These are phyloP conservation scores for Colletotrichum paranaense DNA, from an alignment of 2,329 filamentous ascomycete species.

Conservation along the genomic window DNA sequence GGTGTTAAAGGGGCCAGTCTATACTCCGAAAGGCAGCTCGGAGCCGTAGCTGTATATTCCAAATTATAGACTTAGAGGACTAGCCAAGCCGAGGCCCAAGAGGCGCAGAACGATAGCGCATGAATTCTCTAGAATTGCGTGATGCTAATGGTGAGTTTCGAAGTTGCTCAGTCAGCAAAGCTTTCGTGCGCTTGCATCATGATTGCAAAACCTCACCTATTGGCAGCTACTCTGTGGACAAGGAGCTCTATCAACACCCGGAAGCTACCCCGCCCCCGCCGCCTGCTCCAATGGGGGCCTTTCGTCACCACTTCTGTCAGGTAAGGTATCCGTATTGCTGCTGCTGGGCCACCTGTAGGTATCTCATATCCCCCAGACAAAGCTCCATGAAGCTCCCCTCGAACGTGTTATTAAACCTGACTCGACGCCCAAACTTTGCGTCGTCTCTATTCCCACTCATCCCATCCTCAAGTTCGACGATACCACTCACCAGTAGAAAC, in stretches of 20 bases:
- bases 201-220: constrained; percentile 10
- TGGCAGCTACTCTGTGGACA: not conserved
- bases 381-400: constrained; percentile 31
- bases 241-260: not conserved
- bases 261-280: constrained; percentile 29
- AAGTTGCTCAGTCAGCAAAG: constrained; percentile 21
- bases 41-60: constrained; percentile 2
- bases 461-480: not conserved
- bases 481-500: not conserved
- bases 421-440: constrained; percentile 9
- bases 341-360: not conserved
- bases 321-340: not conserved
- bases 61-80: not conserved
- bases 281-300: constrained; percentile 17
- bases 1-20: not conserved
- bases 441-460: not conserved
- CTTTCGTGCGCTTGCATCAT: constrained; percentile 28
- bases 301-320: constrained; percentile 4
- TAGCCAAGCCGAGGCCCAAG: not conserved
- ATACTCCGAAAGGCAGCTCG: not conserved
- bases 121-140: constrained; percentile 7
- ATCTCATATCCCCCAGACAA: not conserved
- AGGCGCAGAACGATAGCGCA: not conserved
- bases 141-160: not conserved
- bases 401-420: constrained; percentile 24